Evolutionary conservation across 2,329 filamentous ascomycete species (phyloP).

Genomic region (Phialophora expanda): DNA sequence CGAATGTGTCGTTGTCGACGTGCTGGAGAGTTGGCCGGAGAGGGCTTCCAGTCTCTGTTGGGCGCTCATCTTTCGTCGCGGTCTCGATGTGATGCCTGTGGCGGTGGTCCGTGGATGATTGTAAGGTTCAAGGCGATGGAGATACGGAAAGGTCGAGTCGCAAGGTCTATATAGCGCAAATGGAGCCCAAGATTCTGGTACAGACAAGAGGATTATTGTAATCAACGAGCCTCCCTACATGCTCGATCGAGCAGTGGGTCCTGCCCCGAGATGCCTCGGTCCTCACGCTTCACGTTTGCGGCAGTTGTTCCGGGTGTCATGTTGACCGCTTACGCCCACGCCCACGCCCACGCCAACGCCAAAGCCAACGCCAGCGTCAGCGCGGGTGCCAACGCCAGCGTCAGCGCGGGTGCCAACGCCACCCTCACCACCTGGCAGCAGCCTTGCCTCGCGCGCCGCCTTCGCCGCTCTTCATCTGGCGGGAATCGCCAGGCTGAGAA

Average conservation of each 20-base stretch:
- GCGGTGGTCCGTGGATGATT: neutral
- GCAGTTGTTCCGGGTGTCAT: slow-evolving; percentile 18
- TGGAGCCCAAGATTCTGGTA: neutral
- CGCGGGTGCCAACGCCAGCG: neutral
- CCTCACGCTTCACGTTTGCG: neutral
- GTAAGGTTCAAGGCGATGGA: neutral
- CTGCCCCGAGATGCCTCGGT: slow-evolving; percentile 11
- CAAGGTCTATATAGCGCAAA: neutral
- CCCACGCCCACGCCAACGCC: no score
- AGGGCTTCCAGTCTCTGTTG: slow-evolving; percentile 33
- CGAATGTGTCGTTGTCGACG: slow-evolving; percentile 25
- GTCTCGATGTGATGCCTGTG: neutral
- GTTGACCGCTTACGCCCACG: neutral
- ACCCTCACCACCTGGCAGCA: neutral
- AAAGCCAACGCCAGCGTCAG: no score
- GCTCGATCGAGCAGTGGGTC: neutral
- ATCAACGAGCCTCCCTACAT: neutral
- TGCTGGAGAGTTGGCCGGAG: slow-evolving; percentile 30
- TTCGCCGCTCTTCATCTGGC: neutral
- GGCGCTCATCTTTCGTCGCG: slow-evolving; percentile 25
- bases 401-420: neutral
- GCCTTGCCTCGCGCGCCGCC: no score
- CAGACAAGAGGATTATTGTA: neutral
- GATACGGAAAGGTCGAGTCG: neutral
- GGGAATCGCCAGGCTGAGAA: neutral